These are phyloP conservation scores for Gracilaria gracilis DNA, from an alignment of 23 red algal genomes.

Conservation along the genomic window DNA sequence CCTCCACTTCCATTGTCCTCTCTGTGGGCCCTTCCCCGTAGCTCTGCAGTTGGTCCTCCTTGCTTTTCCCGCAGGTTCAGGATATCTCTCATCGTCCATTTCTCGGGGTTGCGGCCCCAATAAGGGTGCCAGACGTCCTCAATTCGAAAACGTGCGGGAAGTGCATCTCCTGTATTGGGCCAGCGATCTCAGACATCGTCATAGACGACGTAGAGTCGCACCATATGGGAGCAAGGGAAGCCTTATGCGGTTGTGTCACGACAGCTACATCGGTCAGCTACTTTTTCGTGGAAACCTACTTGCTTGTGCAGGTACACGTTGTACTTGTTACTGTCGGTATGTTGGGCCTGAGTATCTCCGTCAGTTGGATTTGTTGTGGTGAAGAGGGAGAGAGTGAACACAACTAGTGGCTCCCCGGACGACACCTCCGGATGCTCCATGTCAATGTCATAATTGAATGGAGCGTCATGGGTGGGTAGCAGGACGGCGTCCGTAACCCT, in stretches of 20 bases:
- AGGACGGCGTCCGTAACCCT: neutral
- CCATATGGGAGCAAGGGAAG: neutral
- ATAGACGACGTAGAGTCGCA: neutral
- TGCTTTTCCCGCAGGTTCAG: neutral
- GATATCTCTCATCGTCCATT: neutral
- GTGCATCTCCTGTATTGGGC: neutral
- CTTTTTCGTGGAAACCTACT: neutral
- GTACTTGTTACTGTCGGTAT: neutral
- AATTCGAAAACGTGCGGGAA: neutral
- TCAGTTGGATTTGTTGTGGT: no score
- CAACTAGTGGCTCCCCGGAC: neutral
- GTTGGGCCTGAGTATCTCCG: no score
- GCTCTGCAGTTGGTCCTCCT: no score
- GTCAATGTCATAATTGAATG: neutral
- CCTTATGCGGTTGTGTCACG: neutral
- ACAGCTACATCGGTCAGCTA: neutral
- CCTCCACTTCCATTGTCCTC: no score
- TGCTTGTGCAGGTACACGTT: neutral
- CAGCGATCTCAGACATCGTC: neutral
- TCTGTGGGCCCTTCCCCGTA: no score
- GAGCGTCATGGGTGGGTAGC: neutral
- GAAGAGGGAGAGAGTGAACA: neutral
- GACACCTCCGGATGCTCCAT: neutral
- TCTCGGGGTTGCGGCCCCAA: neutral
- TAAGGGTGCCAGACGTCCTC: neutral